Conservation (phyloP, 2,329 filamentous ascomycete species). For the Ophioceras dolichostomum region DNA sequence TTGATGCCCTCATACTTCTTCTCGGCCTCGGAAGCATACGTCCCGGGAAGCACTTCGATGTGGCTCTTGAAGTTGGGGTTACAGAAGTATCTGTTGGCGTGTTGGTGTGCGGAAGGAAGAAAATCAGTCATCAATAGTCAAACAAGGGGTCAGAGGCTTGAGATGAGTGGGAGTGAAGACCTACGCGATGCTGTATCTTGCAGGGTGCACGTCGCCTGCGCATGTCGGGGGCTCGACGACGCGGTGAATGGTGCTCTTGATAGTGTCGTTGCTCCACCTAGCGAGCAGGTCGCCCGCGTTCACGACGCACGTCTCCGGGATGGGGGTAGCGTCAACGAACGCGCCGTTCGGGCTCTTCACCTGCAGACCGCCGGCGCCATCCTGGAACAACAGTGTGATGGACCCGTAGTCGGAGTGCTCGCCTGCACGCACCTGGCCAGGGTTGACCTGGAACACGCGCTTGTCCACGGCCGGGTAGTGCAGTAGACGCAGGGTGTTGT, state of each 20-base stretch:
- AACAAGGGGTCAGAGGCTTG: background rate
- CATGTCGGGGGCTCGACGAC: constrained; percentile 69
- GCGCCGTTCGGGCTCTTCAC: constrained; percentile 58
- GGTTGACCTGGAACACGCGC: constrained; percentile 52
- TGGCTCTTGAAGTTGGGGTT: constrained; percentile 67
- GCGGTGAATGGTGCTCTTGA: constrained; percentile 81
- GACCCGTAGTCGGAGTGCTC: constrained; percentile 60
- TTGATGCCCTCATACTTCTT: constrained; percentile 74
- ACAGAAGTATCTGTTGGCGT: constrained; percentile 59
- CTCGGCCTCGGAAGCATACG: constrained; percentile 47
- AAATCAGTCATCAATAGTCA: background rate
- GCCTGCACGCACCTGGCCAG: constrained; percentile 62
- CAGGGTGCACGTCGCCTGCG: constrained; percentile 48
- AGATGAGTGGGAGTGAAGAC: constrained; percentile 14
- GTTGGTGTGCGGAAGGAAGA: background rate
- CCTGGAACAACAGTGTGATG: constrained; percentile 51
- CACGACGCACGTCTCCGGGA: constrained; percentile 69
- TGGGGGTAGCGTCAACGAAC: constrained; percentile 75
- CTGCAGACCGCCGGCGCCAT: constrained; percentile 41
- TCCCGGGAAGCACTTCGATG: constrained; percentile 75
- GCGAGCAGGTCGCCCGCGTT: constrained; percentile 83
- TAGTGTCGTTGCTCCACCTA: constrained; percentile 82
- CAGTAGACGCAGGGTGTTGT: constrained; percentile 61
- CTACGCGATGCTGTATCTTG: constrained; percentile 75
- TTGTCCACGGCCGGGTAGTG: constrained; percentile 63